Evolutionary conservation across 2,329 filamentous ascomycete genomes (phyloP).

Genomic region (Diaporthe sp.): DNA sequence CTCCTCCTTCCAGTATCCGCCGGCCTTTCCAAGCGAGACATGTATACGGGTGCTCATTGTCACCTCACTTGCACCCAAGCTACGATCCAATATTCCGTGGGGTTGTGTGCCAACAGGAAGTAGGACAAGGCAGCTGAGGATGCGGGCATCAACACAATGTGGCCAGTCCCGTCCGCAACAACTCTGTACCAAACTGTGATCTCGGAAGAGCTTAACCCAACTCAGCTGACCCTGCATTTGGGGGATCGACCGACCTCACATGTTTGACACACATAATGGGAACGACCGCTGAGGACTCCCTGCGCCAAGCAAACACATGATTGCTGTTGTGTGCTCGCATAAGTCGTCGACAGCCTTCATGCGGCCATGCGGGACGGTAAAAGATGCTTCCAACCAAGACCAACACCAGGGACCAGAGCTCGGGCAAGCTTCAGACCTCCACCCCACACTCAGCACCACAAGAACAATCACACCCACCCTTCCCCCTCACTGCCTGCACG

Average conservation of each 20-base stretch:
- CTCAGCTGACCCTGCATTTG: neutral
- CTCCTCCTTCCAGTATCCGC: neutral
- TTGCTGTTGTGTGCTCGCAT: neutral
- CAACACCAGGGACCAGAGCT: conserved; percentile 7
- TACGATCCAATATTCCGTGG: neutral
- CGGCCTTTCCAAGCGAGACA: neutral
- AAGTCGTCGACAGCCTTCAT: conserved; percentile 9
- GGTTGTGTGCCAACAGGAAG: neutral
- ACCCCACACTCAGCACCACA: neutral
- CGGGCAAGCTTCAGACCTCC: conserved; percentile 18
- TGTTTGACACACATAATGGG: neutral
- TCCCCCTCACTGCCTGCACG: neutral
- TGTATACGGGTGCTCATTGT: neutral
- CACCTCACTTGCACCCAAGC: neutral
- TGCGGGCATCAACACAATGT: neutral
- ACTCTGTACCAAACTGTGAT: neutral
- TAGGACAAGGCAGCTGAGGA: neutral
- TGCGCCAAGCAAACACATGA: neutral
- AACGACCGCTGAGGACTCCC: neutral
- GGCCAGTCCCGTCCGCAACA: neutral
- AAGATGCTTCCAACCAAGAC: neutral
- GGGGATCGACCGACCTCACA: neutral
- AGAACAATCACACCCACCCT: no score
- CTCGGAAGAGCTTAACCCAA: neutral
- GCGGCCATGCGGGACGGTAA: neutral